Evolutionary conservation across 1,139 yeast species (phyloP), one percentile per base, ranked within the genome.

Genomic region (Scheffersomyces segobiensis): DNA sequence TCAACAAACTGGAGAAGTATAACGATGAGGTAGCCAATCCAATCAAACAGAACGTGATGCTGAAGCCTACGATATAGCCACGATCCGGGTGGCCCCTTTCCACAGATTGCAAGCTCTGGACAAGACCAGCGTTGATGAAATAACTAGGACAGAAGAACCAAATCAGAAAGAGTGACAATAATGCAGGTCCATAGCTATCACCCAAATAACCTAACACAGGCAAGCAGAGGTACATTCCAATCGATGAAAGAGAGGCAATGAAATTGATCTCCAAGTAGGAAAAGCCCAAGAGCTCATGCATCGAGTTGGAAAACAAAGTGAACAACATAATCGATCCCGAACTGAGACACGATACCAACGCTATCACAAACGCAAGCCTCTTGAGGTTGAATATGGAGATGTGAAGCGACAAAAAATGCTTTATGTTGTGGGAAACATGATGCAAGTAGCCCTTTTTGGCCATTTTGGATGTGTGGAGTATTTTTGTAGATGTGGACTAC

Each of bases 11-110:
- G 60, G 91, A 83, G 68, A 93, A 89, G 72, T 89, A 93, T 52
- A 91, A 77, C 5, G 96, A 81, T 5, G 96, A 88, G 0, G 97
- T 91, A 12, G 96, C 96, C 59, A 87, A 76, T 0, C 98, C 98
- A 59, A 93, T 85, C 55, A 81, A 66, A 59, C 78, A 75, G 59
- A 87, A 80, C 3, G 86, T 68, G 0, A 67, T 54, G 39, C 77
- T 66, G 57, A 73, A 71, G 39, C 71, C 69, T 46, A 66, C 65
- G 19, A 73, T 64, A 53, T 71, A 65, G 46, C 55, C 53, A 17
- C 57, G 48, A 21, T 46, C 53, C 4, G 12, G 14, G n/a, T 12
- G n/a, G 20, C 47, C 22, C 18, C 20, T 26, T 39, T 18, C 19
- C 8, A 17, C 47, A 52, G 24, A 59, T 39, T 19, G 20, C 19